Conservation (phyloP, 371 early-diverging fungal genomes). For the Rhizopus stolonifer region DNA sequence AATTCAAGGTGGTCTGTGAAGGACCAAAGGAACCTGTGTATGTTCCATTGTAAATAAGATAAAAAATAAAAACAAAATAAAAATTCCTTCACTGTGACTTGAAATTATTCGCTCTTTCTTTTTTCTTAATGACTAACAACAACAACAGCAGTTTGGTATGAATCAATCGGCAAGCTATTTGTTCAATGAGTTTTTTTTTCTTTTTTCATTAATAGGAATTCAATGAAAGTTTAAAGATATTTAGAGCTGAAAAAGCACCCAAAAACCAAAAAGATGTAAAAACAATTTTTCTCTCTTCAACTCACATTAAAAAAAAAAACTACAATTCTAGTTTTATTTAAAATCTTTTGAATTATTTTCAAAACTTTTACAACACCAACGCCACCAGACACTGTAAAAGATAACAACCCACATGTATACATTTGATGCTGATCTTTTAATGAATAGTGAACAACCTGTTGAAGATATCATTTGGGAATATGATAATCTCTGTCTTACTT, state of each 20-base stretch:
- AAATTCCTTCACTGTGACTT: no score
- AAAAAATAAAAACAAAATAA: no score
- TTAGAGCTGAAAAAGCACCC: not conserved
- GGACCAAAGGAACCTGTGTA: conserved; percentile 54
- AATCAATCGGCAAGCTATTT: no score
- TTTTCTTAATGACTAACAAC: no score
- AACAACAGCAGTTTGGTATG: no score
- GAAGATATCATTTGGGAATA: not conserved
- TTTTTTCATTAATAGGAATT: no score
- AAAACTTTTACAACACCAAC: not conserved
- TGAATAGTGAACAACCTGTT: not conserved
- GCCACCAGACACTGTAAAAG: no score
- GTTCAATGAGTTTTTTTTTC: no score
- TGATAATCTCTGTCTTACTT: not conserved
- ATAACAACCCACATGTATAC: not conserved
- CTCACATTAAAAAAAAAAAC: not conserved
- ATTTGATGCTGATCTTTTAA: not conserved
- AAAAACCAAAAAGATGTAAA: not conserved
- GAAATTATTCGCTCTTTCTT: no score
- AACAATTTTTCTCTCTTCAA: no score
- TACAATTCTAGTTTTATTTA: not conserved
- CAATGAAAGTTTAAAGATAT: not conserved
- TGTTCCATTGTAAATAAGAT: conserved; percentile 30
- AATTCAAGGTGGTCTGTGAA: conserved; percentile 60
- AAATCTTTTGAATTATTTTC: not conserved